Evolutionary conservation across 768 basidiomycete species (phyloP).

Genomic region (Boletales sp.): DNA sequence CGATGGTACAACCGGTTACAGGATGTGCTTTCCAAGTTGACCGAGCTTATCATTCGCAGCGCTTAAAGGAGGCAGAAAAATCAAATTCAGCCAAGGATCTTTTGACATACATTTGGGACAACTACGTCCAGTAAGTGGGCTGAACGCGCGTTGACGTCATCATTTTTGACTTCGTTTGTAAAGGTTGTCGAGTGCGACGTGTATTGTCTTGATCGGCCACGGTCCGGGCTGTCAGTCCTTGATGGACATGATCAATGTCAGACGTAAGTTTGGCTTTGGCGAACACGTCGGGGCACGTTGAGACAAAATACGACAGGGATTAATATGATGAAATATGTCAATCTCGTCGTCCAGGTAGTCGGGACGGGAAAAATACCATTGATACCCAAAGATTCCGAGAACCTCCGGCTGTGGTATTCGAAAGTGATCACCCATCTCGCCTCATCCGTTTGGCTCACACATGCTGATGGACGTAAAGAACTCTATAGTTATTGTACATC

Average conservation of each 20-base stretch:
- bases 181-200: conserved; percentile 69
- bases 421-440: conserved; percentile 40
- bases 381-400: conserved; percentile 52
- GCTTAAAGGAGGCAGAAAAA: conserved; percentile 40
- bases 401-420: conserved; percentile 68
- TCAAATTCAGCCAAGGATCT: conserved; percentile 54
- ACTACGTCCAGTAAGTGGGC: conserved; percentile 80
- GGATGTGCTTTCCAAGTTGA: background rate
- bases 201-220: conserved; percentile 82
- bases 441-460: background rate
- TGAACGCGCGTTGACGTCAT: background rate
- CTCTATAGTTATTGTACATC: conserved; percentile 68
- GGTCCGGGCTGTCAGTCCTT: conserved; percentile 78
- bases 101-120: conserved; percentile 91
- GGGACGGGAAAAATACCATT: conserved; percentile 57
- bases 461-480: conserved; percentile 43
- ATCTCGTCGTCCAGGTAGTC: conserved; percentile 74
- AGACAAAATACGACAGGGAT: conserved; percentile 30
- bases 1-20: conserved; percentile 28
- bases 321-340: conserved; percentile 60
- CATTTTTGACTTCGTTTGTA: background rate
- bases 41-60: conserved; percentile 23
- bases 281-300: background rate
- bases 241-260: conserved; percentile 65
- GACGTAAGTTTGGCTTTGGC: conserved; percentile 48